phyloP scores from a whole-genome alignment of 768 basidiomycete genomes.

The Lentinula sp. region DNA sequence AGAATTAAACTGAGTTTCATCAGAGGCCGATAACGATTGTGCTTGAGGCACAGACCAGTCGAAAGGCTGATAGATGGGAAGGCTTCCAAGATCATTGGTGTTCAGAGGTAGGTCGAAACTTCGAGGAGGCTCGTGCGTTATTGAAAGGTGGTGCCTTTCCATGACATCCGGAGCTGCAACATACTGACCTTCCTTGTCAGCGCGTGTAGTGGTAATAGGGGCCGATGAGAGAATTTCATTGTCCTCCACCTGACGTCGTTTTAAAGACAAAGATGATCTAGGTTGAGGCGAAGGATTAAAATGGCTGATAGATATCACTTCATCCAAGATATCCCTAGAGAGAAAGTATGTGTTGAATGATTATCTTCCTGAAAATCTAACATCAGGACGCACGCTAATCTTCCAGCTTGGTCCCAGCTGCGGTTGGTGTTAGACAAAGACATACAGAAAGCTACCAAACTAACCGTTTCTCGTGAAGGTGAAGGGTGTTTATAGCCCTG shows the following conservation, averaged over 20 bases:
- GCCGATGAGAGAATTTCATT: background rate
- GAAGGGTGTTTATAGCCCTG: background rate
- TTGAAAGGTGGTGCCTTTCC: background rate
- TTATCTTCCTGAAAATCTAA: background rate
- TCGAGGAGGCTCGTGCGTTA: background rate
- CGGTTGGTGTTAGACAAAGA: background rate
- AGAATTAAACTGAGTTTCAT: background rate
- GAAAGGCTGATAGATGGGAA: background rate
- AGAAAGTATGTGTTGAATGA: background rate
- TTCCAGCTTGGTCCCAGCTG: slow-evolving; percentile 1
- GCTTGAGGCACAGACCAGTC: background rate
- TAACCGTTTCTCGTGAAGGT: background rate
- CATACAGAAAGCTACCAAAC: background rate
- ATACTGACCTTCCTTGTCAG: background rate
- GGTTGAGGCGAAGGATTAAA: background rate
- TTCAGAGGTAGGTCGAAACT: background rate
- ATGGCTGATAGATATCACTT: background rate
- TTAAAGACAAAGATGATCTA: background rate
- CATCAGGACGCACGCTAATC: background rate
- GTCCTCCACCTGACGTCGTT: background rate
- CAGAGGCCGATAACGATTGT: background rate
- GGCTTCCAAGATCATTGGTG: background rate
- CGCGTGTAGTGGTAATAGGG: background rate
- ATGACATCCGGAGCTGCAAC: background rate
- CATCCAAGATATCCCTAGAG: background rate